phyloP scores from a whole-genome alignment of 306 rosid species.

The Vicia faba region DNA sequence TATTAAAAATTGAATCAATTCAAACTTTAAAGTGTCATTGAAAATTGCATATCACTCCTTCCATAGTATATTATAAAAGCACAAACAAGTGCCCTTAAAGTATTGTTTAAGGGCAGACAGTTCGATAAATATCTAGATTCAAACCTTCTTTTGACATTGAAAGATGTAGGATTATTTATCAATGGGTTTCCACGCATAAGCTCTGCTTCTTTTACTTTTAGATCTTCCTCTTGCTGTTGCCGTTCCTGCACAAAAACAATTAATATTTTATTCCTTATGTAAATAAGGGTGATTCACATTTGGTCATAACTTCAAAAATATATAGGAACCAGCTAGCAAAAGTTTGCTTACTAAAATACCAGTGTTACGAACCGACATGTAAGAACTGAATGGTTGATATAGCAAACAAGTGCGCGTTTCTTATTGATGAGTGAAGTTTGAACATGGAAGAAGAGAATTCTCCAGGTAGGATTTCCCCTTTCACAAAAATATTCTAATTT shows the following conservation, averaged over 20 bases:
- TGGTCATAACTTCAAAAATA: constrained; percentile 9
- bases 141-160: constrained; percentile 82
- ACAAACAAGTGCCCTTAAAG: too few species aligned
- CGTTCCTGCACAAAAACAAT: constrained; percentile 57
- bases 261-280: neutral
- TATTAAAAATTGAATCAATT: neutral
- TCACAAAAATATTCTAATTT: neutral
- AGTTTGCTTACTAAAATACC: constrained; percentile 1
- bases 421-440: neutral
- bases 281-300: constrained; percentile 21
- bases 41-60: neutral
- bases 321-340: neutral
- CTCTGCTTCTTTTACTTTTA: constrained; percentile 85
- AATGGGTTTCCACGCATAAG: constrained; percentile 83
- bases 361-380: neutral
- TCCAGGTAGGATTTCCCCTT: neutral
- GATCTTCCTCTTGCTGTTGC: constrained; percentile 77
- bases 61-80: neutral
- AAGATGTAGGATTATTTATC: constrained; percentile 69
- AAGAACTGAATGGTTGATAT: neutral
- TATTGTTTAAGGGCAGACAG: neutral
- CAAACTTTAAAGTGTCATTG: neutral
- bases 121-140: constrained; percentile 23
- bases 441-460: neutral
- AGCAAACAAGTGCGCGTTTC: neutral